These are phyloP conservation scores for Pseudonitzschia delicatissima DNA, from an alignment of 108 stramenopile genomes.

Conservation along the genomic window DNA sequence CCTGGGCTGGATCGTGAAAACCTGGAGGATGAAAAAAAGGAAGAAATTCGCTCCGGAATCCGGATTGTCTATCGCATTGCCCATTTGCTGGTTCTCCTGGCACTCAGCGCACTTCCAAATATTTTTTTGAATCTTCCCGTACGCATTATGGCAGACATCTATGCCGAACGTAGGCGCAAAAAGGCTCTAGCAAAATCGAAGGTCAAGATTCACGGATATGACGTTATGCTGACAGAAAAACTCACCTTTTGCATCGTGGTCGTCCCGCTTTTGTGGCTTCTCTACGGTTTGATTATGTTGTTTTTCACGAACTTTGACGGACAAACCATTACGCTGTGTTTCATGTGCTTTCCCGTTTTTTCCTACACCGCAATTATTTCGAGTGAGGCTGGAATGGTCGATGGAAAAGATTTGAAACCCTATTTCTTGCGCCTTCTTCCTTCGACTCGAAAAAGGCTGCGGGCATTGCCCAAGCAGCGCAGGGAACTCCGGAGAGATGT, in stretches of 20 bases:
- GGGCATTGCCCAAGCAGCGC: slow-evolving; percentile 62
- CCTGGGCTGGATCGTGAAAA: slow-evolving; percentile 46
- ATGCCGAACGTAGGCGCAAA: slow-evolving; percentile 79
- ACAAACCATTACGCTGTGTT: slow-evolving; percentile 72
- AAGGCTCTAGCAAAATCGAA: slow-evolving; percentile 89
- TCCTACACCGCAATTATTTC: slow-evolving; percentile 89
- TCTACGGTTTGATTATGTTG: slow-evolving; percentile 73
- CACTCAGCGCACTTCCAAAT: slow-evolving; percentile 84
- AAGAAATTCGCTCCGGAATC: slow-evolving; percentile 66
- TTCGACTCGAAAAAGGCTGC: slow-evolving; percentile 58
- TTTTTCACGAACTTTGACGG: slow-evolving; percentile 75
- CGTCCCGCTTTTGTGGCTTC: slow-evolving; percentile 90
- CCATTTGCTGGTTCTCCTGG: slow-evolving; percentile 76
- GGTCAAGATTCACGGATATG: slow-evolving; percentile 91
- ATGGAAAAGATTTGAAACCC: slow-evolving; percentile 90
- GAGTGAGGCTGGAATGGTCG: slow-evolving; percentile 88
- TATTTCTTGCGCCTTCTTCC: slow-evolving; percentile 76
- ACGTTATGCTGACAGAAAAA: slow-evolving; percentile 95
- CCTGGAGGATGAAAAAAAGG: slow-evolving; percentile 45
- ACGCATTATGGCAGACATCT: slow-evolving; percentile 84
- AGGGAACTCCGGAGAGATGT: slow-evolving; percentile 65
- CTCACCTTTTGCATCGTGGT: slow-evolving; percentile 94
- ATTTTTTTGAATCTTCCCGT: slow-evolving; percentile 92
- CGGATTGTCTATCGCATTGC: slow-evolving; percentile 78
- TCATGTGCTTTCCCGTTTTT: slow-evolving; percentile 88